Conservation (phyloP, 176 grass and related monocot species). For the Lolium rigidum region DNA sequence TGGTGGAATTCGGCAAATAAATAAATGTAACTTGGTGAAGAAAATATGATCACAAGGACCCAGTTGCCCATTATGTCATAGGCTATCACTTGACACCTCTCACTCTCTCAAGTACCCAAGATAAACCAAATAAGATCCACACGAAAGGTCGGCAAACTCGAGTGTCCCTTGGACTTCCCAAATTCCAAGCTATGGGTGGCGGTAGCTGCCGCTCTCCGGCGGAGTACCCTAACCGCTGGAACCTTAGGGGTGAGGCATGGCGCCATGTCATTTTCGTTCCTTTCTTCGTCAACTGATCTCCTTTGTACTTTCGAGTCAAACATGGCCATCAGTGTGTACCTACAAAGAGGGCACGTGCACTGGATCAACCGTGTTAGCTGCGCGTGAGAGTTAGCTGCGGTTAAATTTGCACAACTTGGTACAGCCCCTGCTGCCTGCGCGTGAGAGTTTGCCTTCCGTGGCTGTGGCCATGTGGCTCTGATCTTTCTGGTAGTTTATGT, state of each 20-base stretch:
- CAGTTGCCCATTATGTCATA: background rate
- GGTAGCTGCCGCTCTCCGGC: background rate
- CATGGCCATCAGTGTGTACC: background rate
- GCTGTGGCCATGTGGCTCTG: background rate
- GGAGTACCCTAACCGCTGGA: background rate
- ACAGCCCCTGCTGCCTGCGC: background rate
- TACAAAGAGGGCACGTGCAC: background rate
- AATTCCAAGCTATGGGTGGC: background rate
- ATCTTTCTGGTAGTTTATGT: background rate
- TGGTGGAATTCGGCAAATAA: too few relatives aligned
- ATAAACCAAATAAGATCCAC: background rate
- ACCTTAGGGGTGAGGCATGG: background rate
- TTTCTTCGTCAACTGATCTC: background rate
- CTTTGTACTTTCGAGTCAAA: background rate
- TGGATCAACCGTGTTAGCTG: background rate
- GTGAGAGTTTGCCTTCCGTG: background rate
- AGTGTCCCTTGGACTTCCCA: background rate
- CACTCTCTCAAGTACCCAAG: background rate
- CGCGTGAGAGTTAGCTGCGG: constrained; percentile 10
- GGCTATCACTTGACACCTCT: background rate
- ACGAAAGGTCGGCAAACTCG: background rate
- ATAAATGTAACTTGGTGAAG: too few relatives aligned
- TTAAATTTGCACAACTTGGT: background rate
- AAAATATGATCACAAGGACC: background rate
- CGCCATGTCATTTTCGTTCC: background rate